Percentiles rank a stretch among this genome's conserved stretches.
Evolutionary conservation across 2,329 filamentous ascomycete species (phyloP).

Genomic region (Diaporthe australafricana): DNA sequence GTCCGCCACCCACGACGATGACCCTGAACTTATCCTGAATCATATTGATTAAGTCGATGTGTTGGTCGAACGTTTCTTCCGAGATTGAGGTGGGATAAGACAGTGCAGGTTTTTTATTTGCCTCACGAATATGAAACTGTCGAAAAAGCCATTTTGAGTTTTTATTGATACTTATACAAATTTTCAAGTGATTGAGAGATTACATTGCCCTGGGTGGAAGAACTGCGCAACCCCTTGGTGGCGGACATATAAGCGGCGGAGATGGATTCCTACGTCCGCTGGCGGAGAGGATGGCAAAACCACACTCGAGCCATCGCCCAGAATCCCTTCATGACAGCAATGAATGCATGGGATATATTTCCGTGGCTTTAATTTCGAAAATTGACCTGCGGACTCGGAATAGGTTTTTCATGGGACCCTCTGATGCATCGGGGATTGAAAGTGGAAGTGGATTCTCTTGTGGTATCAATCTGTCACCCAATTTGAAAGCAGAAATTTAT

Average conservation of each 20-base stretch:
- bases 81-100: too few species aligned
- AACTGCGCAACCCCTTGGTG: not conserved
- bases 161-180: too few species aligned
- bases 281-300: not conserved
- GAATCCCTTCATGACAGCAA: not conserved
- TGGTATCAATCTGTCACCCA: not conserved
- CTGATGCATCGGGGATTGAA: too few species aligned
- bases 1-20: conserved; percentile 46
- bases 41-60: not conserved
- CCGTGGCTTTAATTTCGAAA: too few species aligned
- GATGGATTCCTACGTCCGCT: not conserved
- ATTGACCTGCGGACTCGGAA: too few species aligned
- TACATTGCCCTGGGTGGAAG: not conserved
- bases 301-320: too few species aligned
- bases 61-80: not conserved
- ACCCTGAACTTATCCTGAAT: conserved; percentile 37
- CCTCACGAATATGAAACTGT: too few species aligned
- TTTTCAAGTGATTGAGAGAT: too few species aligned
- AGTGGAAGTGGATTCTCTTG: too few species aligned
- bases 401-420: too few species aligned
- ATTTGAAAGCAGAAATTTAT: not conserved
- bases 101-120: not conserved
- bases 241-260: conserved; percentile 8
- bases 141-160: too few species aligned
- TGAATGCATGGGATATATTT: too few species aligned